Base-by-base conservation (phyloP, 495 filamentous ascomycete genomes). In the Podospora pseudoanserina region DNA sequence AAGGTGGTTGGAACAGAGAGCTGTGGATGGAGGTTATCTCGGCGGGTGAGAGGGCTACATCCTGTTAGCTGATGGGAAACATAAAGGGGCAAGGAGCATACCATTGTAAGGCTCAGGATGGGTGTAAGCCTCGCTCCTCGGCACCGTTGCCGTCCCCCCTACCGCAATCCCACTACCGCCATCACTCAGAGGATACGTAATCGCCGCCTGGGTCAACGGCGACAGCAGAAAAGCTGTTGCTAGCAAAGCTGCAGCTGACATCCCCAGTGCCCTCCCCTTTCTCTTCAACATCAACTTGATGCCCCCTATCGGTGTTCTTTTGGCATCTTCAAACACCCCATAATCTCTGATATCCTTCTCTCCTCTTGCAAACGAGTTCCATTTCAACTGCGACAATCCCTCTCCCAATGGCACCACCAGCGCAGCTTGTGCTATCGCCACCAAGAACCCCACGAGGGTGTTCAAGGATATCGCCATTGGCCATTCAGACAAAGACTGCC, bases 381-480 rank as follows among this genome's bases (percentile, higher is more conserved):
- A 84, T 68, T 84, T 86, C 7, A 85, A 74, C 69, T 84, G 82
- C 1, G 76, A 75, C 20, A 86, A 60, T 9, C 74, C 78, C 63
- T 81, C 79, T 3, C 72, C 75, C 64, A 84, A 66, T 11, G 78
- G 73, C 19, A 80, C 76, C 1, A 76, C 69, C 72, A 85, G 61
- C 1, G 68, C 68, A 9, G 79, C 75, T 63, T 81, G 81, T 67
- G 79, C 79, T 15, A 83, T 69, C 2, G 82, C 81, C 11, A 72
- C 75, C 19, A 85, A 67, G 4, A 85, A 73, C 0, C 82, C 83
- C 0, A 86, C 61, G 27, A 85, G 65, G 1, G 83, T 75, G 70
- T 85, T 85, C 55, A 85, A 77, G 0, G 81, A 82, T 49, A 85
- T 80, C 18, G 75, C 74, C 61, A 82, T 71, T 0, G 81, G 81